phyloP scores from a whole-genome alignment of 1,284 basidiomycete genomes.

The Ustilago hordei region DNA sequence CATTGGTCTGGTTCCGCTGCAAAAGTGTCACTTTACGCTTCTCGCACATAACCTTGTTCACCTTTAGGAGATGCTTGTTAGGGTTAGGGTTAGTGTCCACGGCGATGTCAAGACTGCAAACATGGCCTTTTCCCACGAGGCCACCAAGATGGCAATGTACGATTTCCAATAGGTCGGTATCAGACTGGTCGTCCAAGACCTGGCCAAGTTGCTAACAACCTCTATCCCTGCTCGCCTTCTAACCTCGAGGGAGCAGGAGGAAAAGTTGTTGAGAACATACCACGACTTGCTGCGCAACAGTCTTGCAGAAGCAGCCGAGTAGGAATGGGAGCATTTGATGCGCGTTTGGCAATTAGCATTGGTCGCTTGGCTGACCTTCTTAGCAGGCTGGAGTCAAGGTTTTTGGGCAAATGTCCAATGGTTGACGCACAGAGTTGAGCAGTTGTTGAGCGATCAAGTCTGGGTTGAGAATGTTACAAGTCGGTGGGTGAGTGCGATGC shows the following conservation, averaged over 20 bases:
- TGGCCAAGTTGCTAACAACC: slow-evolving; percentile 54
- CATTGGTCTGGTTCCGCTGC: not conserved
- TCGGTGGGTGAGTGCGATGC: slow-evolving; percentile 7
- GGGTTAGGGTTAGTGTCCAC: slow-evolving; percentile 18
- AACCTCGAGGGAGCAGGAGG: slow-evolving; percentile 9
- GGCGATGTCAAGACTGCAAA: slow-evolving; percentile 58
- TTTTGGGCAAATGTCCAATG: slow-evolving; percentile 56
- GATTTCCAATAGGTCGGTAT: slow-evolving; percentile 59
- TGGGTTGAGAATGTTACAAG: slow-evolving; percentile 24
- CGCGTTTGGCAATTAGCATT: slow-evolving; percentile 49
- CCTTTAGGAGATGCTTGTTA: not conserved
- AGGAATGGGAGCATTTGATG: slow-evolving; percentile 26
- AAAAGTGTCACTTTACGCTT: slow-evolving; percentile 23
- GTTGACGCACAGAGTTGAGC: slow-evolving; percentile 32
- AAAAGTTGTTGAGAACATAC: slow-evolving; percentile 28
- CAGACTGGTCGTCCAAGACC: slow-evolving; percentile 47
- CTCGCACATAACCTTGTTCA: not conserved
- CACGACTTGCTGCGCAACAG: slow-evolving; percentile 8
- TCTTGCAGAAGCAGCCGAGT: slow-evolving; percentile 17
- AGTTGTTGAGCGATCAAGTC: slow-evolving; percentile 24
- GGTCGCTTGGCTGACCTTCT: slow-evolving; percentile 49
- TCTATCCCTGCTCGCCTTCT: slow-evolving; percentile 19
- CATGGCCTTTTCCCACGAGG: slow-evolving; percentile 42
- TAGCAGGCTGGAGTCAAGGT: slow-evolving; percentile 52
- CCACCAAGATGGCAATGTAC: slow-evolving; percentile 39